Conservation (phyloP, 352 stramenopile species). For the Elongisporangium undulatum region DNA sequence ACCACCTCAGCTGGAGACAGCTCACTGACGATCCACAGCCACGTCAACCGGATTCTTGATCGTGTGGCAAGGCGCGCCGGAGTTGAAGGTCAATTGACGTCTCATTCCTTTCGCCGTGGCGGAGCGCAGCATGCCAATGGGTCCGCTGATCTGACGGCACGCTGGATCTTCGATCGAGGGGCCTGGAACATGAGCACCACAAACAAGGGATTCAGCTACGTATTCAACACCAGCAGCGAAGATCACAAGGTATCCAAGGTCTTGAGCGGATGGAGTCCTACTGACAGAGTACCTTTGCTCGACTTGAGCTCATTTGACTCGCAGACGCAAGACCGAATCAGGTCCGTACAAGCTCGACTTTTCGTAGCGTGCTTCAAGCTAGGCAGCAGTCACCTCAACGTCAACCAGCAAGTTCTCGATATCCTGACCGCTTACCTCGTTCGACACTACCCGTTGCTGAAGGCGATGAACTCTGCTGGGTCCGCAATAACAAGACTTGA, state of each 20-base stretch:
- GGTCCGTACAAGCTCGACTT: too few species aligned
- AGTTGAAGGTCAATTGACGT: slow-evolving; percentile 8
- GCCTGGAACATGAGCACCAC: slow-evolving; percentile 11
- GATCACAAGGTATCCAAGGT: slow-evolving; percentile 8
- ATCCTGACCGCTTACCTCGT: too few species aligned
- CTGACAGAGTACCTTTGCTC: too few species aligned
- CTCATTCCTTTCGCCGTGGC: slow-evolving; percentile 16
- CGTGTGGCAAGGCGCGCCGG: slow-evolving; percentile 1
- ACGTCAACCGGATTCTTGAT: slow-evolving; percentile 17
- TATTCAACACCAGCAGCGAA: slow-evolving; percentile 14
- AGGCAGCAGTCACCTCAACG: too few species aligned
- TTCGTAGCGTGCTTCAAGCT: too few species aligned
- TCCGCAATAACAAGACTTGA: too few species aligned
- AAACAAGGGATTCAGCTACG: slow-evolving; percentile 15
- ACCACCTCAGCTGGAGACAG: background rate
- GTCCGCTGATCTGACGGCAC: background rate
- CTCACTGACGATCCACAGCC: slow-evolving; percentile 6
- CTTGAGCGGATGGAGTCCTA: too few species aligned
- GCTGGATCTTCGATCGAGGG: slow-evolving; percentile 14
- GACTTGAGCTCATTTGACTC: too few species aligned
- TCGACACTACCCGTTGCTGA: too few species aligned
- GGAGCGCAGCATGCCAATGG: slow-evolving; percentile 11
- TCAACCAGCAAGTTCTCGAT: too few species aligned
- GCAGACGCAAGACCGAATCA: too few species aligned
- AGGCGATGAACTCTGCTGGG: too few species aligned